Evolutionary conservation across 305 asterid genomes (phyloP).

Genomic region (Lippia alba): DNA sequence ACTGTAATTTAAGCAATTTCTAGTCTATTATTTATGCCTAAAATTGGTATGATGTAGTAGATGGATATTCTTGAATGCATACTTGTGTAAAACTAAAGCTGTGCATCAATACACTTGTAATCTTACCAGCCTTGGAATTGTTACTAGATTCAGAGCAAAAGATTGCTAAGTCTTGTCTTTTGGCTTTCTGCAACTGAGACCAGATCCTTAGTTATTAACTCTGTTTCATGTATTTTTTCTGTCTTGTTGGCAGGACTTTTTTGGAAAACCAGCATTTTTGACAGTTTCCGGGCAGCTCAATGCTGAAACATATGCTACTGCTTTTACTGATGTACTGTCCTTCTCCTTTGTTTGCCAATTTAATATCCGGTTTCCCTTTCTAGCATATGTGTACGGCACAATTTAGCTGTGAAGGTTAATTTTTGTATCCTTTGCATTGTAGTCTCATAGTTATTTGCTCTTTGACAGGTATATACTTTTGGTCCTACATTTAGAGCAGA

Average conservation of each 20-base stretch:
- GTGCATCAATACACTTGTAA: neutral
- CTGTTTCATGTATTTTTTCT: slow-evolving; percentile 6
- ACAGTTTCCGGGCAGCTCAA: slow-evolving; percentile 99
- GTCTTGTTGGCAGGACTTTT: slow-evolving; percentile 80
- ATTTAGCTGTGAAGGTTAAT: slow-evolving; percentile 16
- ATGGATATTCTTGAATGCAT: slow-evolving; percentile 22
- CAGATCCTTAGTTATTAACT: slow-evolving; percentile 20
- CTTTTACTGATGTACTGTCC: slow-evolving; percentile 83
- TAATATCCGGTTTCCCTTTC: slow-evolving; percentile 32
- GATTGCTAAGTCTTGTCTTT: slow-evolving; percentile 26
- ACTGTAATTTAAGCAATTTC: slow-evolving; percentile 5
- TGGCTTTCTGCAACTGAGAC: slow-evolving; percentile 29
- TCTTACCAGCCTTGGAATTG: slow-evolving; percentile 16
- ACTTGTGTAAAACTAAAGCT: slow-evolving; percentile 11
- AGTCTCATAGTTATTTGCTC: slow-evolving; percentile 33
- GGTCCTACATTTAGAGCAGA: slow-evolving; percentile 99
- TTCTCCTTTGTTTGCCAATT: slow-evolving; percentile 29
- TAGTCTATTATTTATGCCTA: slow-evolving; percentile 19
- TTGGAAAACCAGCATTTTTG: slow-evolving; percentile 92
- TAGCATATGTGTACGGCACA: slow-evolving; percentile 11
- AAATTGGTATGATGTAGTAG: neutral
- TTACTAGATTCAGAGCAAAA: slow-evolving; percentile 6
- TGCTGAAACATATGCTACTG: slow-evolving; percentile 98
- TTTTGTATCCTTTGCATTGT: slow-evolving; percentile 17
- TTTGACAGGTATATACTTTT: slow-evolving; percentile 89